These are phyloP conservation scores for Fusarium luffae DNA, from an alignment of 2,329 filamentous ascomycete genomes.

Conservation along the genomic window DNA sequence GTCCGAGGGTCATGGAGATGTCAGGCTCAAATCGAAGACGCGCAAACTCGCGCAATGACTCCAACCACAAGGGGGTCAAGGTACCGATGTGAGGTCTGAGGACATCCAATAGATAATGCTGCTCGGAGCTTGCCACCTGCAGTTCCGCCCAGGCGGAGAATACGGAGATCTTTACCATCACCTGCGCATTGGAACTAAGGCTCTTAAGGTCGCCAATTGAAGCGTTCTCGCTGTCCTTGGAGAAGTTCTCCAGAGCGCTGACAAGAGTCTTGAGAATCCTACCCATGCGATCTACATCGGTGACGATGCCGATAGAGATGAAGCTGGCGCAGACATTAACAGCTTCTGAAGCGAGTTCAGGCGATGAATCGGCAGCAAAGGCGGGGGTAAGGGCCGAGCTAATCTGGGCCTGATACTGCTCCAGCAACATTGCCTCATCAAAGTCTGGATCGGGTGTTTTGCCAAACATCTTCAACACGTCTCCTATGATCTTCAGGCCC, in stretches of 20 bases:
- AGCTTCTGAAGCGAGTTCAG: slow-evolving; percentile 93
- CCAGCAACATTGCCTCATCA: slow-evolving; percentile 92
- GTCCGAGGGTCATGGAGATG: slow-evolving; percentile 89
- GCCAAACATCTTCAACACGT: slow-evolving; percentile 94
- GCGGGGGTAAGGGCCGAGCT: slow-evolving; percentile 95
- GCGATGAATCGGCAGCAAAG: slow-evolving; percentile 94
- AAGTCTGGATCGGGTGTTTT: slow-evolving; percentile 97
- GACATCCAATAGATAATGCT: slow-evolving; percentile 88
- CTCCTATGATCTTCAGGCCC: slow-evolving; percentile 93
- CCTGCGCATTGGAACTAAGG: slow-evolving; percentile 93
- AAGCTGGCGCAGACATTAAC: slow-evolving; percentile 99
- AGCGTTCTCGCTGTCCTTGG: slow-evolving; percentile 80
- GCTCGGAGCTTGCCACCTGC: slow-evolving; percentile 93
- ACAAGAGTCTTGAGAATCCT: slow-evolving; percentile 95
- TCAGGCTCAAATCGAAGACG: slow-evolving; percentile 95
- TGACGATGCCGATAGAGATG: slow-evolving; percentile 96
- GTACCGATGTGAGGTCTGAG: slow-evolving; percentile 90
- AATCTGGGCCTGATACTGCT: slow-evolving; percentile 99
- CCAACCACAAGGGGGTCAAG: slow-evolving; percentile 92
- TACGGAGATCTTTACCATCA: slow-evolving; percentile 98
- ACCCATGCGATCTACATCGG: slow-evolving; percentile 98
- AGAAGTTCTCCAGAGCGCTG: slow-evolving; percentile 91
- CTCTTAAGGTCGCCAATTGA: slow-evolving; percentile 93
- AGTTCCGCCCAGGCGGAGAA: slow-evolving; percentile 98
- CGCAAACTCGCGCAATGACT: slow-evolving; percentile 92